Base-by-base conservation (phyloP, 202 grass and related monocot species). In the Musa balbisiana region DNA sequence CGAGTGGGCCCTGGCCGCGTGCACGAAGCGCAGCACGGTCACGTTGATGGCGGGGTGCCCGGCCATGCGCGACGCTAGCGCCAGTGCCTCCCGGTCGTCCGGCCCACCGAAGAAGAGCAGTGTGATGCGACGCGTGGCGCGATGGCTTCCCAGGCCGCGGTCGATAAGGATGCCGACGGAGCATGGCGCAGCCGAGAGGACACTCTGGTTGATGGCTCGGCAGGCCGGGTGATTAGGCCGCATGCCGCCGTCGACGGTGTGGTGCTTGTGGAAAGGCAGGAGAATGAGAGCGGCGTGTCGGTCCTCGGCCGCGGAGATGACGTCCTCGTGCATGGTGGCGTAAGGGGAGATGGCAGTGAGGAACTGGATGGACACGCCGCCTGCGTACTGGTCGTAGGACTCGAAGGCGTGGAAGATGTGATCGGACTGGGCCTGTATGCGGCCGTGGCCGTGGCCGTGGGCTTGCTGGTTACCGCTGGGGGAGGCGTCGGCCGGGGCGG, bases 201-300 rank as follows among this genome's bases (percentile, higher is more conserved):
- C 53, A 66, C 1, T 84, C 51, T 78, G 20, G 76, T 96, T 96
- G 3, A 92, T 60, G 3, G 60, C 2, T 60, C 86, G 87, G 11
- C 92, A 78, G 14, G 79, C 76, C 56, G 73, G 83, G 85, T 96
- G 79, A 10, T 62, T 80, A n/a, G 79, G 27, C 82, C 85, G 87
- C 85, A 92, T 67, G 15, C 72, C 86, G 12, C 93, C 93, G 83
- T 92, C 90, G n/a, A 92, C 82, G 1, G 82, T 74, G 10, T 78
- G 78, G 26, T 91, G 84, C 93, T 87, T 92, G 87, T 92, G 93
- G 84, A 97, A 97, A 0, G 87, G 86, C 60, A 97, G 82, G 43
- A 97, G 16, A 69, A 97, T 85, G 2, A 97, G 26, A 4, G 90
- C 83, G 3, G 85, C 81, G 79, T 92, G 80, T 52, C 71, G 79